Percentiles rank a stretch among this genome's conserved stretches.
Conservation (phyloP, 2,329 filamentous ascomycete species). For the Talaromyces sp. region DNA sequence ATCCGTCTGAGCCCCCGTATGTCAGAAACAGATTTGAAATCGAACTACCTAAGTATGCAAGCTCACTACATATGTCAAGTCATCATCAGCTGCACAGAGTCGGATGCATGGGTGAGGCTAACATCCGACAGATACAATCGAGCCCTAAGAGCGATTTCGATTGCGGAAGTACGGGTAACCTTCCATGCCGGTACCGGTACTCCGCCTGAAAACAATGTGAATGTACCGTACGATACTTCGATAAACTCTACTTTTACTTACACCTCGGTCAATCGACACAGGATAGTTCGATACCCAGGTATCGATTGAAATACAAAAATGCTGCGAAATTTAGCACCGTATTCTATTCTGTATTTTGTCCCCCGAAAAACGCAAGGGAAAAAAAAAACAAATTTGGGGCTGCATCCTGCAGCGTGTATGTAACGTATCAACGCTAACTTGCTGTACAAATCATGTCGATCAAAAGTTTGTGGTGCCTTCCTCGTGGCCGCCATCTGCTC, state of each 20-base stretch:
- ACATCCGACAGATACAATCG: background rate
- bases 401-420: background rate
- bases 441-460: background rate
- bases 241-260: background rate
- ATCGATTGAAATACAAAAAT: background rate
- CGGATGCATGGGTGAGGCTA: background rate
- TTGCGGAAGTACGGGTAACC: background rate
- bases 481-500: constrained; percentile 19
- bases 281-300: background rate
- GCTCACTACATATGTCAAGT: background rate
- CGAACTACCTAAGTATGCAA: background rate
- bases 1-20: background rate
- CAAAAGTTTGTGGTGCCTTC: background rate
- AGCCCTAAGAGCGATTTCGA: background rate
- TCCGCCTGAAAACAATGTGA: background rate
- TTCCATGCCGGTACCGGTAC: background rate
- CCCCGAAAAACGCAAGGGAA: background rate
- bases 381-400: background rate
- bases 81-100: background rate
- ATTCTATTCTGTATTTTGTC: background rate
- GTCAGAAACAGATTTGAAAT: background rate
- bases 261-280: background rate
- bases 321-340: background rate
- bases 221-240: background rate
- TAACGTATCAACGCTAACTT: background rate